Conservation (phyloP, 306 rosid species). For the Quercus cerris region DNA sequence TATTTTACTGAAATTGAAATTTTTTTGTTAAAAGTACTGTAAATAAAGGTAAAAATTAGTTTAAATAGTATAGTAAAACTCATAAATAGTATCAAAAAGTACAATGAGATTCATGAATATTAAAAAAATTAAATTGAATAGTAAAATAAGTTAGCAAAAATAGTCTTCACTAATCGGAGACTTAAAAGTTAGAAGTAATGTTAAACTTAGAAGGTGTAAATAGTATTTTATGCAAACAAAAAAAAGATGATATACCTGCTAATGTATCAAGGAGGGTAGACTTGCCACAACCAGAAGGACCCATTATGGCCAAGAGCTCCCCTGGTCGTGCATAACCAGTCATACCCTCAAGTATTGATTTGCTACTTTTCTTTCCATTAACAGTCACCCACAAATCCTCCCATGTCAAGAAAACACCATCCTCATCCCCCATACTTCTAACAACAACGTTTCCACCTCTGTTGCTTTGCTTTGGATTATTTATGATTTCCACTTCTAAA, state of each 20-base stretch:
- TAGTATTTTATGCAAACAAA: not conserved
- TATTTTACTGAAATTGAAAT: too few species aligned
- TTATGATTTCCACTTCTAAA: not conserved
- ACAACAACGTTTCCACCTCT: not conserved
- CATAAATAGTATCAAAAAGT: too few species aligned
- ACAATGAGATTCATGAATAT: too few species aligned
- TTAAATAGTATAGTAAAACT: too few species aligned
- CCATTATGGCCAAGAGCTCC: slow-evolving; percentile 41
- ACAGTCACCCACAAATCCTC: slow-evolving; percentile 31
- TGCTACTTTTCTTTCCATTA: not conserved
- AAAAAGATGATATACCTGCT: slow-evolving; percentile 24
- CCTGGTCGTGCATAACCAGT: slow-evolving; percentile 43
- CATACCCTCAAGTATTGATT: slow-evolving; percentile 32
- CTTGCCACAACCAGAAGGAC: slow-evolving; percentile 50
- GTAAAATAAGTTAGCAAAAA: too few species aligned
- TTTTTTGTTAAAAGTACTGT: too few species aligned
- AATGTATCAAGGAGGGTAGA: slow-evolving; percentile 45
- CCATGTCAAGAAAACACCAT: slow-evolving; percentile 35
- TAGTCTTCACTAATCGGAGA: fast-evolving
- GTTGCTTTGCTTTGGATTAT: not conserved
- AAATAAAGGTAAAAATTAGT: too few species aligned
- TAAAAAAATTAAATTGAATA: too few species aligned
- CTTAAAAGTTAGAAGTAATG: too few species aligned
- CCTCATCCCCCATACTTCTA: not conserved
- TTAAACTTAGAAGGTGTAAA: too few species aligned